Evolutionary conservation across 1,284 basidiomycete species (phyloP).

Genomic region (Kwoniella shivajii): DNA sequence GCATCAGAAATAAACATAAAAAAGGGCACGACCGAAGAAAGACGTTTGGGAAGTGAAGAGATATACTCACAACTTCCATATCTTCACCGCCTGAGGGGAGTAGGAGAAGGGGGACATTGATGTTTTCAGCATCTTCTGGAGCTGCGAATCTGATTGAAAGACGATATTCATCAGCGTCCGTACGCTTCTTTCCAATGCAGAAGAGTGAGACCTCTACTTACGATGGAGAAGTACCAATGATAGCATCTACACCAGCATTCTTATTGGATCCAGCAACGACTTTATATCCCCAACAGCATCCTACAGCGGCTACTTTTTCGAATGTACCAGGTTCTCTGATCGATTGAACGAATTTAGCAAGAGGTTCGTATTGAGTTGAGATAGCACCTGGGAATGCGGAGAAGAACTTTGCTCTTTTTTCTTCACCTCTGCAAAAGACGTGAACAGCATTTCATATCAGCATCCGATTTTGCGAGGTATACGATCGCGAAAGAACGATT

Average conservation of each 20-base stretch:
- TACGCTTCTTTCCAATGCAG: background rate
- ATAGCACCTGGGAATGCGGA: constrained; percentile 39
- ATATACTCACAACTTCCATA: constrained; percentile 36
- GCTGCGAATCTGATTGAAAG: constrained; percentile 48
- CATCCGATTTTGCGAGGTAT: background rate
- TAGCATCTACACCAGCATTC: constrained; percentile 31
- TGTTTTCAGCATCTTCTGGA: constrained; percentile 47
- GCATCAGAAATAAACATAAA: background rate
- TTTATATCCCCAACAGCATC: constrained; percentile 56
- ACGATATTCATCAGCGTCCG: background rate
- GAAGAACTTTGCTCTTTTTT: constrained; percentile 40
- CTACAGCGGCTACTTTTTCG: constrained; percentile 49
- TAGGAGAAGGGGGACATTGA: constrained; percentile 53
- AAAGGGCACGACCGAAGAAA: background rate
- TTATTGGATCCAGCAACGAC: constrained; percentile 28
- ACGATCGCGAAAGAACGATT: background rate
- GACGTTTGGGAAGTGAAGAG: background rate
- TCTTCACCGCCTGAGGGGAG: constrained; percentile 56
- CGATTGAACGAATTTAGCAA: constrained; percentile 42
- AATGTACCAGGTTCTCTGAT: constrained; percentile 44
- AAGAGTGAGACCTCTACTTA: too few species aligned
- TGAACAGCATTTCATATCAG: constrained; percentile 2
- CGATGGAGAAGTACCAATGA: constrained; percentile 50
- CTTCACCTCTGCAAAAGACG: constrained; percentile 24
- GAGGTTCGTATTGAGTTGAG: constrained; percentile 36